Evolutionary conservation across 1,139 yeast genomes (phyloP).

Genomic region (Diutina siamensis): DNA sequence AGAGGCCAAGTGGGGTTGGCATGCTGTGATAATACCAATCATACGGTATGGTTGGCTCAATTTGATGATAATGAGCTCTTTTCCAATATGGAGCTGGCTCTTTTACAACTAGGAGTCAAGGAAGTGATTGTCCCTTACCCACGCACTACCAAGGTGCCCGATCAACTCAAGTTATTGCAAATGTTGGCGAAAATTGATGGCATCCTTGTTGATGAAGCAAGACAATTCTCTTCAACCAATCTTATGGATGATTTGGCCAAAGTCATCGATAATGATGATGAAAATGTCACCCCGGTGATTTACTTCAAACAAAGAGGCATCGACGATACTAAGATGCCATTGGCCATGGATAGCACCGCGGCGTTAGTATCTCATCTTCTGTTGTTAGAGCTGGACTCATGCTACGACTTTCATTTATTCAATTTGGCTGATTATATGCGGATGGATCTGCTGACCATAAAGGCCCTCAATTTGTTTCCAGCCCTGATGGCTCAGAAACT

Average conservation of each 20-base stretch:
- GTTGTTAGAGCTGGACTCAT: slow-evolving; percentile 10
- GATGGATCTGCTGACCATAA: slow-evolving; percentile 80
- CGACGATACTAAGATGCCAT: neutral
- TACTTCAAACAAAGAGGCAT: slow-evolving; percentile 1
- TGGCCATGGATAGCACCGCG: slow-evolving; percentile 4
- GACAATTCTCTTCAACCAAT: slow-evolving; percentile 49
- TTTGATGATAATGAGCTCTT: slow-evolving; percentile 80
- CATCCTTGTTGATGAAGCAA: slow-evolving; percentile 48
- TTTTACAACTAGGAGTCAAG: slow-evolving; percentile 81
- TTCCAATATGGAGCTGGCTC: slow-evolving; percentile 72
- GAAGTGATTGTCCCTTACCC: slow-evolving; percentile 58
- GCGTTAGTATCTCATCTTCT: neutral
- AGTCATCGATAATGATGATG: slow-evolving; percentile 26
- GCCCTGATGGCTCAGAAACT: slow-evolving; percentile 25
- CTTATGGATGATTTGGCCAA: slow-evolving; percentile 66
- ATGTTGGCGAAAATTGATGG: slow-evolving; percentile 64
- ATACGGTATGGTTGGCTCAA: slow-evolving; percentile 61
- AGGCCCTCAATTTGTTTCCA: slow-evolving; percentile 67
- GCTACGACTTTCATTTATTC: slow-evolving; percentile 50
- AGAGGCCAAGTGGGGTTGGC: slow-evolving; percentile 47
- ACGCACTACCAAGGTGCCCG: slow-evolving; percentile 2
- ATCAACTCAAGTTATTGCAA: slow-evolving; percentile 38
- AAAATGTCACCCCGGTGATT: slow-evolving; percentile 11
- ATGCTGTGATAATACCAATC: slow-evolving; percentile 15
- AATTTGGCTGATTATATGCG: slow-evolving; percentile 73